Evolutionary conservation across 345 rosid species (phyloP).

Genomic region (Adansonia digitata): DNA sequence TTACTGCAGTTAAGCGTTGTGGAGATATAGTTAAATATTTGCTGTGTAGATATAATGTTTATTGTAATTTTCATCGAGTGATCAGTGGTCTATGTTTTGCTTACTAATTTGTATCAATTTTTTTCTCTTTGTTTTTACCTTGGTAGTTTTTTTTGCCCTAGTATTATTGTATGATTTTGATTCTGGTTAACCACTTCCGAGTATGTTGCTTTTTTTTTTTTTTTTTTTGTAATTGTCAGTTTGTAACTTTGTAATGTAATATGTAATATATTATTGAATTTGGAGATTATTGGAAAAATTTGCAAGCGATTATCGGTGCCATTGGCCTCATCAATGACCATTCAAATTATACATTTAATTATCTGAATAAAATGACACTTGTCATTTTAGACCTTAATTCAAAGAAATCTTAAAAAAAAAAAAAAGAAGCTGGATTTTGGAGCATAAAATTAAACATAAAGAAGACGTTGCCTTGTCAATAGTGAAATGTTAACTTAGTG

Average conservation of each 20-base stretch:
- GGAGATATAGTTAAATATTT: not conserved
- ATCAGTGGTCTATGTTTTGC: conserved; percentile 13
- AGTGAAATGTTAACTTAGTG: too few species aligned
- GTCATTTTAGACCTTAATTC: too few species aligned
- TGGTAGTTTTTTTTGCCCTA: not conserved
- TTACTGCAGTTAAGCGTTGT: not conserved
- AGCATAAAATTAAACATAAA: too few species aligned
- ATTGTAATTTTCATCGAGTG: conserved; percentile 14
- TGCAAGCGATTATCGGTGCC: not conserved
- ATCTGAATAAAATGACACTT: too few species aligned
- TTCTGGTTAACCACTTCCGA: not conserved
- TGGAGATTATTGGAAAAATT: not conserved
- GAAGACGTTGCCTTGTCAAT: too few species aligned
- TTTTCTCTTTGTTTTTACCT: not conserved
- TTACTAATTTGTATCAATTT: conserved; percentile 19
- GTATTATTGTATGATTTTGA: conserved; percentile 22
- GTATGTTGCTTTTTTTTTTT: not conserved
- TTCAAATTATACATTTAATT: too few species aligned
- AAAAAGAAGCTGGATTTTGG: too few species aligned
- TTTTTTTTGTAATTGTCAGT: not conserved
- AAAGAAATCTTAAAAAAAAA: too few species aligned
- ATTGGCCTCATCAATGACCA: not conserved
- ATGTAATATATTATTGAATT: not conserved
- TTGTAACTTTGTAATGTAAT: too few species aligned
- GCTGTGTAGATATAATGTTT: conserved; percentile 7